Evolutionary conservation across 306 rosid species (phyloP), one percentile per base, ranked within the genome.

Genomic region (Quercus ilex): DNA sequence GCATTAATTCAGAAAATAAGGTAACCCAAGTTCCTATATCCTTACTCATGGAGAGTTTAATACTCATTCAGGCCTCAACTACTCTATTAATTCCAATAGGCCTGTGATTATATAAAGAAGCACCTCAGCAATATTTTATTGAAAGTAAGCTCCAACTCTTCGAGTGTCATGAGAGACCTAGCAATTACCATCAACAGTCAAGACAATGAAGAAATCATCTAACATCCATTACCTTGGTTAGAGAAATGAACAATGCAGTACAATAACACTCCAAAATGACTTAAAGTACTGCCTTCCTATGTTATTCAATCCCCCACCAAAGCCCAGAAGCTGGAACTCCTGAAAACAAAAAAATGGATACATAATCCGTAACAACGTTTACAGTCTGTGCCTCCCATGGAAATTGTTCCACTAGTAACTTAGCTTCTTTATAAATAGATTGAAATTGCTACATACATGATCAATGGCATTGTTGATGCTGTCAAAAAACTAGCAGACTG

Each of bases 351-450:
- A 62, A 58, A 21, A 75, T 26, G 7, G 59, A 38, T 59, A 41
- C 57, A 55, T 30, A 33, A 18, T 20, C 55, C 46, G 74, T 15
- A 43, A 35, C 13, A 51, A 23, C 56, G 57, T 19, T 18, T 18
- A 25, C 71, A 31, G 41, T 5, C 41, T 35, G 14, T 76, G 52
- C 73, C 85, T 81, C 80, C 91, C 4, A 75, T 89, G 88, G 89
- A 90, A 53, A 73, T 89, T 12, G 43, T 95, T 80, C 94, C 90
- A 76, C 87, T 90, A 56, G 89, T 86, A 2, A 90, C 96, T 11
- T 84, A 62, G 75, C 85, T 58, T 91, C 99, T 38, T 77, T 95
- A 81, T 77, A 91, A 93, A 81, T 77, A 91, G 35, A 79, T 58
- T 49, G 96, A 93, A 81, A 91, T 85, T 23, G 78, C 85, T 14